These are phyloP conservation scores for Jaapia argillacea DNA, from an alignment of 768 basidiomycete genomes.

Conservation along the genomic window DNA sequence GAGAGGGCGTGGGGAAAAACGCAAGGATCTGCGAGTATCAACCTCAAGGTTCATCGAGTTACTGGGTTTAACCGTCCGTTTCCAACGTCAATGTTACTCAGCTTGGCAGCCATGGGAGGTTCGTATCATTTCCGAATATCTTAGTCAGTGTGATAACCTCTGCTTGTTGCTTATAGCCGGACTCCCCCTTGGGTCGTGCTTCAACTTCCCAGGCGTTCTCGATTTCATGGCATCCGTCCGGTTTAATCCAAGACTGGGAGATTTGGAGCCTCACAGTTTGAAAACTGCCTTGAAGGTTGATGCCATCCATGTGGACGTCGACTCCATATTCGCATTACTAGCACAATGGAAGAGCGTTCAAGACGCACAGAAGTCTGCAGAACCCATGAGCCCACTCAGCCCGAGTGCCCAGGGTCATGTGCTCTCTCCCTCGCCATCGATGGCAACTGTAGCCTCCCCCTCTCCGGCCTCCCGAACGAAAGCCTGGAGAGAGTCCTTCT, in stretches of 20 bases:
- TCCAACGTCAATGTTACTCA: constrained; percentile 13
- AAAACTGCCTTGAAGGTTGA: no score
- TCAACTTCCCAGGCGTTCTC: background rate
- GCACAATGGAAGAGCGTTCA: background rate
- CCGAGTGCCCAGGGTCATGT: no score
- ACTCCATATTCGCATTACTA: no score
- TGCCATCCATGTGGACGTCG: no score
- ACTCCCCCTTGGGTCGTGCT: background rate
- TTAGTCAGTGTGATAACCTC: background rate
- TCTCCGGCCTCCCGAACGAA: background rate
- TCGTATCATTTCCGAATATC: background rate
- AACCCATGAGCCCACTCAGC: background rate
- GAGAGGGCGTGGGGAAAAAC: constrained; percentile 60
- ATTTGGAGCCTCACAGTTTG: background rate
- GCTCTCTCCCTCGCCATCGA: no score
- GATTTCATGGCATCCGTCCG: background rate
- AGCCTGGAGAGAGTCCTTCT: background rate
- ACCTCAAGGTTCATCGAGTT: constrained; percentile 38
- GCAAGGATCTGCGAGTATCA: constrained; percentile 43
- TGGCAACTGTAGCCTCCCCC: no score
- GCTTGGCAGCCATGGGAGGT: background rate
- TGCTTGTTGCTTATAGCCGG: background rate
- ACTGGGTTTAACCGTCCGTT: constrained; percentile 23
- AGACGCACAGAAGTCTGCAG: background rate
- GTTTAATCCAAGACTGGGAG: background rate